Evolutionary conservation across 2,329 filamentous ascomycete genomes (phyloP).

Genomic region (Thielaviopsis ethacetica): DNA sequence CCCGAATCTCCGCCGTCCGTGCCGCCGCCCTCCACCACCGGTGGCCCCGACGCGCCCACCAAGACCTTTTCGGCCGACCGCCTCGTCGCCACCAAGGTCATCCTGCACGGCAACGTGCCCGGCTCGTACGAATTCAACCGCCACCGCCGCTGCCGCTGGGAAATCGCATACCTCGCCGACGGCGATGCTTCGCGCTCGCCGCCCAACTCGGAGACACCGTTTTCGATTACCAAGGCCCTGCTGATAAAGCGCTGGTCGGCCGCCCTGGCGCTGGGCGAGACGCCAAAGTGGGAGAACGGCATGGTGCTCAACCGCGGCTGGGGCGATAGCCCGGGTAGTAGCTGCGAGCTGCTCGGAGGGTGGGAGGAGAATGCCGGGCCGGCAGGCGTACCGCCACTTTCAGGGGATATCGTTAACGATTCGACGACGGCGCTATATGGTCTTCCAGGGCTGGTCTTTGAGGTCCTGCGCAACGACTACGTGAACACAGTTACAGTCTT

Average conservation of each 20-base stretch:
- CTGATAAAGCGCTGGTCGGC: conserved; percentile 56
- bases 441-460: conserved; percentile 86
- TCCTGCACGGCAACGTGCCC: conserved; percentile 86
- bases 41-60: conserved; percentile 12
- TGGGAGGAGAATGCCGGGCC: conserved; percentile 57
- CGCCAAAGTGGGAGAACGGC: conserved; percentile 39
- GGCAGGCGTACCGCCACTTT: conserved; percentile 26
- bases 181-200: neutral
- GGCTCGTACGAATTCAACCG: conserved; percentile 95
- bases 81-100: conserved; percentile 76
- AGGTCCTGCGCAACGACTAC: conserved; percentile 82
- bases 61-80: conserved; percentile 37
- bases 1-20: conserved; percentile 47
- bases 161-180: conserved; percentile 39
- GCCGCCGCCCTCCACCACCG: conserved; percentile 31
- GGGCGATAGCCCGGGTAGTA: conserved; percentile 82
- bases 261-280: conserved; percentile 40
- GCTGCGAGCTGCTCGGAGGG: conserved; percentile 67
- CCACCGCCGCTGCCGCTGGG: conserved; percentile 79
- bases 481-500: conserved; percentile 85
- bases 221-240: conserved; percentile 51
- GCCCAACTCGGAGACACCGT: conserved; percentile 62
- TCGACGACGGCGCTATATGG: conserved; percentile 74
- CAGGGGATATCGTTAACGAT: conserved; percentile 36
- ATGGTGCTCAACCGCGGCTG: conserved; percentile 87